Base-by-base conservation (phyloP, 2,329 filamentous ascomycete species). In the Alternaria sp. region DNA sequence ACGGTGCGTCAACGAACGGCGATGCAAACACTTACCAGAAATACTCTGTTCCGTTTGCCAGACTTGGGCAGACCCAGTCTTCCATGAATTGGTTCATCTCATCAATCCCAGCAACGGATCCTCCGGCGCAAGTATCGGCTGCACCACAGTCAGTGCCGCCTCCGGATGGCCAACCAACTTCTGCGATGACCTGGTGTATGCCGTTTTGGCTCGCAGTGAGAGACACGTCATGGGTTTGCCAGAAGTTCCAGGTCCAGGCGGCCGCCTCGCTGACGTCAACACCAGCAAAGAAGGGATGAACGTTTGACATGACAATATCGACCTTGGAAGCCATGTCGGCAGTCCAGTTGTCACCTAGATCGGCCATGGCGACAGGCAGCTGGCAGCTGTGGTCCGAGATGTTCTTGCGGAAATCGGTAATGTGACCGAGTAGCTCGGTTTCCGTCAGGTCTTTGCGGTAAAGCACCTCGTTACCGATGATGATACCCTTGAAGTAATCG, bases 211-310 rank as follows among this genome's bases (percentile, higher is more conserved):
- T 79, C 11, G 78, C 80, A 62, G 90, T 92, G 62, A 92, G 85
- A 0, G 79, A 66, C 0, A 88, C 85, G 68, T 94, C 90, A 59
- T 94, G 85, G 10, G 79, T 82, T 45, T 90, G 80, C 91, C 93
- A 98, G 81, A 97, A 98, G 16, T 79, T 80, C 80, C 85, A 92
- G 0, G 94, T 97, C 94, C 94, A 98, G 8, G 76, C 81, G 0
- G 93, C 90, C 0, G 93, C 92, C 1, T 85, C 77, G 2, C 86
- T 82, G 2, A 89, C 90, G 0, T 85, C 82, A 12, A 92, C 88
- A 48, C 94, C 94, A 0, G 90, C 91, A 75, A 98, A 98, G 85
- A 98, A 97, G 0, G 95, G 94, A 76, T 98, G 95, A 56, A 98
- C 92, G 75, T 98, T 98, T 69, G 92, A 91, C 94, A 98, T 97